Base-by-base conservation (phyloP, 768 basidiomycete genomes). In the Auricularia sp. region DNA sequence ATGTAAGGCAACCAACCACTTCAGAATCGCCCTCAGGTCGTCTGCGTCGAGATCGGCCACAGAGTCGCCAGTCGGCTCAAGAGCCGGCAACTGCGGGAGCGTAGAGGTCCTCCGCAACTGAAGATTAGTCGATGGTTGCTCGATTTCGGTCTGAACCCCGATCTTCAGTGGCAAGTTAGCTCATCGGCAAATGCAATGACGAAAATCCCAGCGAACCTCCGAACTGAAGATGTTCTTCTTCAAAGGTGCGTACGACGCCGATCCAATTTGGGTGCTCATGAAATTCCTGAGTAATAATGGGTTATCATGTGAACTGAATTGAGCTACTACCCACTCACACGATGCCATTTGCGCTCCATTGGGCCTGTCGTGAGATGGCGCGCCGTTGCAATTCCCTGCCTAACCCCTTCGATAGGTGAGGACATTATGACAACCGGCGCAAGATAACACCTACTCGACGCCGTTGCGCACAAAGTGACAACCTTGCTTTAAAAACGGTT, bases 331-430 rank as follows among this genome's bases (percentile, higher is more conserved):
- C 39, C 39, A 51, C 47, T 16, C 3, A 51, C 47, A 86, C 86
- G 66, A 89, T 84, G 35, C 87, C 88, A 65, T 81, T 81, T 34
- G 88, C 88, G 29, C 88, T 88, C 87, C 86, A 89, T 70, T 88
- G 86, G 3, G 81, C 75, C 69, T 89, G 86, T 7, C 85, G 79
- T 6, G 83, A 75, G 65, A 89, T 85, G 1, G 84, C 88, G 37
- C 86, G 82, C 54, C 83, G 78, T 65, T 88, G 88, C 3, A 89
- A 75, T 70, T 89, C 88, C 62, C 77, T 78, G 11, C 88, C 89
- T 1, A 90, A 5, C 83, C 82, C 42, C 62, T 67, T 42, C 47
- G 14, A 24, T 16, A 14, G 37, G 47, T 24, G 6, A 54, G 51
- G 29, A 29, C 29, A 29, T 29, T 29, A 29, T 29, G 29, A 29